These are phyloP conservation scores for Eimeria maxima DNA, from an alignment of 169 alveolate species.

Conservation along the genomic window DNA sequence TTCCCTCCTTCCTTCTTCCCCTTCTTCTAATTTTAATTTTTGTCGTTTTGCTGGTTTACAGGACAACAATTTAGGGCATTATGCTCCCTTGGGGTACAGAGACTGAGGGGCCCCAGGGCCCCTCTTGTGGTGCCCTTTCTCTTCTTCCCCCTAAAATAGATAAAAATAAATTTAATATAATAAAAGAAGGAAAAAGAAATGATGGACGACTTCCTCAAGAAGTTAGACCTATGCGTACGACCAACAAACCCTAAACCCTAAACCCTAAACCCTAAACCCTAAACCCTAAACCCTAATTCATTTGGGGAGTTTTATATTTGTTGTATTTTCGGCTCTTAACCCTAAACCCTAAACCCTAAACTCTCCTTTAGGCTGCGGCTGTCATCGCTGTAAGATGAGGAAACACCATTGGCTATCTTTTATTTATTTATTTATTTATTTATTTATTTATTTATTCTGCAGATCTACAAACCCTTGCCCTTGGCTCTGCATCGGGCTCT, in stretches of 20 bases:
- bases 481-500: slow-evolving; percentile 66
- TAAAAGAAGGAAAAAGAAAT: not conserved
- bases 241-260: slow-evolving; percentile 9
- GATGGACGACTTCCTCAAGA: slow-evolving; percentile 35
- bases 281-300: slow-evolving; percentile 46
- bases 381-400: not conserved
- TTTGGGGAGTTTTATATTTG: not conserved
- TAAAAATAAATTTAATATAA: not conserved
- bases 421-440: not conserved
- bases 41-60: not conserved
- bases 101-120: slow-evolving; percentile 27
- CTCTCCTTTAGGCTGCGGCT: not conserved
- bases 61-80: not conserved
- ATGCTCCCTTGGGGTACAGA: not conserved
- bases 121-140: not conserved
- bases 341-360: slow-evolving; percentile 14
- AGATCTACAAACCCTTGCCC: slow-evolving; percentile 72
- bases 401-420: not conserved
- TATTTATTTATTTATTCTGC: not conserved
- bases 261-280: slow-evolving; percentile 62
- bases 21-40: not conserved
- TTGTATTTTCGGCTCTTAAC: not conserved
- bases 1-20: not conserved
- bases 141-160: not conserved
- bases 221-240: slow-evolving; percentile 39